Percentiles rank a stretch among this genome's conserved stretches.
Conservation (phyloP, 441 rosid species). For the Gossypium schwendimanii region DNA sequence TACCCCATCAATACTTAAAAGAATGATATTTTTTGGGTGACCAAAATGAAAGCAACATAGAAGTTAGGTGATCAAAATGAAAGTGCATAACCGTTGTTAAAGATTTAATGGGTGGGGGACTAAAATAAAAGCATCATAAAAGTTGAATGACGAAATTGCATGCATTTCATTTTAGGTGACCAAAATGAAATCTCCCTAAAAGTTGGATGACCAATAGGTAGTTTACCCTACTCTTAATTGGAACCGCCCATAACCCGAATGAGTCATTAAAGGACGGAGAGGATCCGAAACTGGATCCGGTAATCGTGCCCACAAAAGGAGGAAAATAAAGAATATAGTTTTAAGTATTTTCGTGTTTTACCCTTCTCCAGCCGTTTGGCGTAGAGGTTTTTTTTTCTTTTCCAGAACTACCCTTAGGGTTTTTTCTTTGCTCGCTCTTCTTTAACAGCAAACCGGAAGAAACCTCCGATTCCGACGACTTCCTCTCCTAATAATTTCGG, state of each 20-base stretch:
- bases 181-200: too few relatives aligned
- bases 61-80: too few relatives aligned
- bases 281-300: neutral
- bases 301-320: neutral
- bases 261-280: neutral
- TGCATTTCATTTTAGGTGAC: too few relatives aligned
- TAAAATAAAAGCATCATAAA: too few relatives aligned
- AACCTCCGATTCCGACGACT: neutral
- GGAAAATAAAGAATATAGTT: neutral
- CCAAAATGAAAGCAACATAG: too few relatives aligned
- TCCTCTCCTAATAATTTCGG: neutral
- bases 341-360: neutral
- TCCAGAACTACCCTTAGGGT: conserved; percentile 13
- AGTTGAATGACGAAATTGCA: too few relatives aligned
- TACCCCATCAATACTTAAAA: too few relatives aligned
- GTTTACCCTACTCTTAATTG: too few relatives aligned
- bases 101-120: too few relatives aligned
- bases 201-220: too few relatives aligned
- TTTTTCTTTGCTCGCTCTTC: neutral
- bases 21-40: too few relatives aligned
- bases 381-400: neutral
- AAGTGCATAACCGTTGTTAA: too few relatives aligned
- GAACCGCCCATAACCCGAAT: neutral
- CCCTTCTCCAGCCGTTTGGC: neutral
- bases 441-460: neutral